Base-by-base conservation (phyloP, 768 basidiomycete species). In the Boletus huronensis region DNA sequence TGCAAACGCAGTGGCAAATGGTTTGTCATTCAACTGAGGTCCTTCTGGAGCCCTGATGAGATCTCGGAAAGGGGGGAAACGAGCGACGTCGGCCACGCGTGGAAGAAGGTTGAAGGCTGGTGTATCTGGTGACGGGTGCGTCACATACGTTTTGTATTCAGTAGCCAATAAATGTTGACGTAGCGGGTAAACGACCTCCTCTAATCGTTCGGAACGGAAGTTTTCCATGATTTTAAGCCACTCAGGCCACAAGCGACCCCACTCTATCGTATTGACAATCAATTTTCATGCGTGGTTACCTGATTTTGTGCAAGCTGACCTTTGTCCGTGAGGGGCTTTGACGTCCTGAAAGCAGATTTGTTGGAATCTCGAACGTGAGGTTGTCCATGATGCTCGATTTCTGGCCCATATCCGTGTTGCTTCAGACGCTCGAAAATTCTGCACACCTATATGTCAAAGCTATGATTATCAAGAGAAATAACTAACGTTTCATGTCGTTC, bases 1-100 rank as follows among this genome's bases (percentile, higher is more conserved):
- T 28, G 38, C 21, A 28, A 63, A 63, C 3, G 52, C 62, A 29
- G 38, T 5, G 1, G 55, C 32, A 21, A 57, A 55, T 8, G 39
- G 26, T 9, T 28, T 10, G 2, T 19, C 19, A 11, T 28, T 11
- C 16, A 54, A 34, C 1, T 4, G n/a, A 13, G 7, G 35, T 28
- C 42, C 19, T 13, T 51, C 48, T 3, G 53, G 47, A 26, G 39
- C 39, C n/a, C 21, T 8, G 8, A 53, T 32, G 14, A 50, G 26
- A 8, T 41, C 31, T 26, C 9, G 16, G 7, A 53, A 53, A 10
- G 52, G 47, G 16, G 29, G 46, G 11, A 53, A 34, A 8, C 23
- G 31, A 10, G 25, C 25, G 10, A 53, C 3, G 2, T 41, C 47
- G 5, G 11, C 31, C 9, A 35, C 31, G 16, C 28, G 31, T 5